phyloP scores from a whole-genome alignment of 768 basidiomycete genomes.

The Boletus pseudo-olivaceus region DNA sequence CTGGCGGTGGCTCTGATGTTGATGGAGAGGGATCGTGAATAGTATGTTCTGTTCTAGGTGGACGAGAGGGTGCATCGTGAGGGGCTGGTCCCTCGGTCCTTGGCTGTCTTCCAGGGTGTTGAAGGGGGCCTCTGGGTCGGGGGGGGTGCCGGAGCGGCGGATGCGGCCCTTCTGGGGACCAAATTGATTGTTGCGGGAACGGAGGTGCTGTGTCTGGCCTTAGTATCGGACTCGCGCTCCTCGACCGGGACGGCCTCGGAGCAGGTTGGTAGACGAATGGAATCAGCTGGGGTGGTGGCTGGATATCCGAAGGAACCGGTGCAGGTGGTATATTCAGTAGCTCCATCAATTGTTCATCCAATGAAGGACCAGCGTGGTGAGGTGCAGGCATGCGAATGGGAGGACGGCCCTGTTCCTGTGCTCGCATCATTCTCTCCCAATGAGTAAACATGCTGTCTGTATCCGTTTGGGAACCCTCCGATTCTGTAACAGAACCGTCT shows the following conservation, averaged over 20 bases:
- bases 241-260: conserved; percentile 35
- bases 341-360: conserved; percentile 59
- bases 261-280: conserved; percentile 55
- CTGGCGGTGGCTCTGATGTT: background rate
- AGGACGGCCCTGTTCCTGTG: conserved; percentile 23
- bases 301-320: conserved; percentile 37
- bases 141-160: conserved; percentile 6
- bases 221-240: conserved; percentile 39
- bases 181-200: conserved; percentile 21
- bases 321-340: conserved; percentile 49
- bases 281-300: conserved; percentile 49
- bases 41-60: conserved; percentile 4
- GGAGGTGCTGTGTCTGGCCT: conserved; percentile 26
- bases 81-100: background rate
- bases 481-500: conserved; percentile 31
- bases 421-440: conserved; percentile 25
- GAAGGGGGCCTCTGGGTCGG: conserved; percentile 7
- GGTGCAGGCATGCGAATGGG: conserved; percentile 47
- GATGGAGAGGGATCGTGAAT: conserved; percentile 9
- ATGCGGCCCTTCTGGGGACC: conserved; percentile 19
- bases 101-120: background rate
- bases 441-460: conserved; percentile 26
- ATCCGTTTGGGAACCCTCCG: conserved; percentile 26
- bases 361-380: conserved; percentile 42
- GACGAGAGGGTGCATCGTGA: conserved; percentile 4